phyloP scores from a whole-genome alignment of 768 basidiomycete species.

The Auriscalpium orientale region DNA sequence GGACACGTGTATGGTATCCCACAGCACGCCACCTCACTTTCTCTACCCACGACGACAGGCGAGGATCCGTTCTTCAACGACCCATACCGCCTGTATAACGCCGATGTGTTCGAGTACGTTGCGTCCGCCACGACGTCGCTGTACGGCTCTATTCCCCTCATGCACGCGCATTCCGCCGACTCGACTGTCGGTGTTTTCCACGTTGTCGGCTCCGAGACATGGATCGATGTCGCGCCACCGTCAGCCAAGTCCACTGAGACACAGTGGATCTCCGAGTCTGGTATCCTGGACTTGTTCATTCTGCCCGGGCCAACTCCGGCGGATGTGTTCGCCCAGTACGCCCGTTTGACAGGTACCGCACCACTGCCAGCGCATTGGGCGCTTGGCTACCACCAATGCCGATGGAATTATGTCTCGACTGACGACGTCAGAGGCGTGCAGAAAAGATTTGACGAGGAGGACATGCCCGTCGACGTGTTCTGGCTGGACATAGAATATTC shows the following conservation, averaged over 20 bases:
- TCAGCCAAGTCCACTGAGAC: constrained; percentile 67
- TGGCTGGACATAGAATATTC: constrained; percentile 98
- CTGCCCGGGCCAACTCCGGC: constrained; percentile 84
- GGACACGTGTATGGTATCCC: constrained; percentile 93
- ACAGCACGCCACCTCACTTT: constrained; percentile 87
- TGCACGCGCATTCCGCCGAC: constrained; percentile 85
- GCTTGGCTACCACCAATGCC: constrained; percentile 92
- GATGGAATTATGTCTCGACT: constrained; percentile 95
- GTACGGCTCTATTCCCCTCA: constrained; percentile 86
- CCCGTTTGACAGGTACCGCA: constrained; percentile 75
- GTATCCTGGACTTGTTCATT: constrained; percentile 90
- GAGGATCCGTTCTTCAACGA: constrained; percentile 72
- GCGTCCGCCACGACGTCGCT: constrained; percentile 72
- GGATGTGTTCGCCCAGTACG: constrained; percentile 81
- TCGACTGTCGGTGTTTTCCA: constrained; percentile 91
- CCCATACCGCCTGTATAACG: constrained; percentile 91
- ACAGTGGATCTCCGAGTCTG: constrained; percentile 97
- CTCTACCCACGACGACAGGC: constrained; percentile 83
- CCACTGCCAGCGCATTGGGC: constrained; percentile 89
- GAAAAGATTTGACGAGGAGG: constrained; percentile 83
- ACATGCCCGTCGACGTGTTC: constrained; percentile 92
- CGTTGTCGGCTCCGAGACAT: constrained; percentile 84
- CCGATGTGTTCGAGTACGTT: constrained; percentile 95
- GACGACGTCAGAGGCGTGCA: constrained; percentile 84
- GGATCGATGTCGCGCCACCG: constrained; percentile 82